Conservation (phyloP, 2,329 filamentous ascomycete genomes). For the Podosphaera fusca region DNA sequence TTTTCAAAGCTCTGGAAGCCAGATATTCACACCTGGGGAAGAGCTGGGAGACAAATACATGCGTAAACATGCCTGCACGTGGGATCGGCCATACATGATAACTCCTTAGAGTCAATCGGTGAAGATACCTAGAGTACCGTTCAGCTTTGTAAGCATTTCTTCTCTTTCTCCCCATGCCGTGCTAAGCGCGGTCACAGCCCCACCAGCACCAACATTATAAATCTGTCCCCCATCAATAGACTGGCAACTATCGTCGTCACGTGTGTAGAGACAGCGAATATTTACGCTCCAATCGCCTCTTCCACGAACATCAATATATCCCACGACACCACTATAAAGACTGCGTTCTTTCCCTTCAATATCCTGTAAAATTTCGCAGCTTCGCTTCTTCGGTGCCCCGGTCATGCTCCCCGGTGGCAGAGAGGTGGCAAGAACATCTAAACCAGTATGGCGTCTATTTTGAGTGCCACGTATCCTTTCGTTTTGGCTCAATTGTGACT, state of each 20-base stretch:
- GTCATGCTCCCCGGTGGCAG: constrained; percentile 92
- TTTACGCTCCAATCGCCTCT: constrained; percentile 78
- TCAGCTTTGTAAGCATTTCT: constrained; percentile 61
- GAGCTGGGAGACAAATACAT: too few species aligned
- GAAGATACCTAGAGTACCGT: constrained; percentile 13
- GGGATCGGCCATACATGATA: neutral
- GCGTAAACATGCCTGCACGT: neutral
- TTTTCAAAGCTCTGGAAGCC: too few species aligned
- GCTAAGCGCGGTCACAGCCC: constrained; percentile 70
- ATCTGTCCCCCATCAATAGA: neutral
- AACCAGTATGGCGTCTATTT: constrained; percentile 27
- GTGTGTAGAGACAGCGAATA: constrained; percentile 60
- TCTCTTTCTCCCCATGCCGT: constrained; percentile 61
- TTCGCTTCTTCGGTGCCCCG: constrained; percentile 81
- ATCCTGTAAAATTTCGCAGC: constrained; percentile 54
- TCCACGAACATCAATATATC: constrained; percentile 71
- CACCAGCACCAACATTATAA: constrained; percentile 77
- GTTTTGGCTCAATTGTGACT: neutral
- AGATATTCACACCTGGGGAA: too few species aligned
- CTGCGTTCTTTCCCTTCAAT: constrained; percentile 47
- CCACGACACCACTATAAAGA: constrained; percentile 71
- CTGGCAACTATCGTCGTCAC: constrained; percentile 26
- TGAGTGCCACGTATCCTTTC: constrained; percentile 5
- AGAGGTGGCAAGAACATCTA: constrained; percentile 54
- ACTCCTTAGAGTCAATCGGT: neutral